Percentiles rank a stretch among this genome's conserved stretches.
These are phyloP conservation scores for Ligustrum vulgare DNA, from an alignment of 257 asterid species.

Conservation along the genomic window DNA sequence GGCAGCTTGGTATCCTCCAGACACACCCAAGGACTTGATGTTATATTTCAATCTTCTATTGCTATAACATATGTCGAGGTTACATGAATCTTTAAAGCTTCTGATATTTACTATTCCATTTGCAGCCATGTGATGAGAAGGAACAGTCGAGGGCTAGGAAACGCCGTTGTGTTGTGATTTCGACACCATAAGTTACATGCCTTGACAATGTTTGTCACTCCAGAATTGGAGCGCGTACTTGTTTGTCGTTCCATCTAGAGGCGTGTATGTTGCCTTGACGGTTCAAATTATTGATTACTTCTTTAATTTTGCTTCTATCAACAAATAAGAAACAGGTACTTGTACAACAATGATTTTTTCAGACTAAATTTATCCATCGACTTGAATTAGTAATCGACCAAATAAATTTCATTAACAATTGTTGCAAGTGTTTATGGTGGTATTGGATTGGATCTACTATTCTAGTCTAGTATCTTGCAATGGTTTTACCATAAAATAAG, in stretches of 20 bases:
- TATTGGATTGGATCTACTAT: too few species aligned
- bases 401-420: too few species aligned
- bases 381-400: too few species aligned
- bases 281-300: not conserved
- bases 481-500: too few species aligned
- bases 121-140: conserved; percentile 60
- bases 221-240: not conserved
- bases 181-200: not conserved
- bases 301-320: not conserved
- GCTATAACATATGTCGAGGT: not conserved
- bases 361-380: not conserved
- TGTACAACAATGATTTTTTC: not conserved
- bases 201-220: not conserved
- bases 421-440: too few species aligned
- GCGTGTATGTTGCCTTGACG: not conserved
- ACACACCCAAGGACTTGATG: not conserved
- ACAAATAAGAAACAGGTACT: not conserved
- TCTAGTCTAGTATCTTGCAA: too few species aligned
- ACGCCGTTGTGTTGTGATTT: conserved; percentile 53
- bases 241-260: not conserved
- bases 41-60: not conserved
- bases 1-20: too few species aligned
- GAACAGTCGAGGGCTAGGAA: conserved; percentile 44
- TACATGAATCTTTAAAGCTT: not conserved
- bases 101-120: not conserved